Evolutionary conservation across 495 filamentous ascomycete genomes (phyloP), one percentile per base, ranked within the genome.

Genomic region (Podospora pseudocomata): DNA sequence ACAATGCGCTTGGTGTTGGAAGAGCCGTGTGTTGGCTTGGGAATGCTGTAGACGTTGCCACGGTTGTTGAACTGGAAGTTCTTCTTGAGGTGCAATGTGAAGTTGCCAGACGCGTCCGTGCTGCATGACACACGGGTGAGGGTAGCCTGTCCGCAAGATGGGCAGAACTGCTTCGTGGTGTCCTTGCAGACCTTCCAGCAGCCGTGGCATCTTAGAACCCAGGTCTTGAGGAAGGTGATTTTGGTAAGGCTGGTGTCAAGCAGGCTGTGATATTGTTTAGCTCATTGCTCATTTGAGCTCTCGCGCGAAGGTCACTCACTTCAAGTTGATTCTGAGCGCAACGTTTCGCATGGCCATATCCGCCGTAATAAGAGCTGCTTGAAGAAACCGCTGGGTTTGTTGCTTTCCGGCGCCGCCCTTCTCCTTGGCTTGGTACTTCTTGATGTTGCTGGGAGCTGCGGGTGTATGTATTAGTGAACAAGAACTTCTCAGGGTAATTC

Each of bases 291-390:
- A 6, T 6, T 19, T 39, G 11, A 49, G 3, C 18, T 2, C 15
- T 16, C 6, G 39, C 39, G 15, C 15, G 15, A 49, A 11, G 13
- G 39, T 11, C 39, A 65, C 73, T 55, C 70, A 77, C 75, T 96
- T 92, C 32, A 99, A 85, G 80, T 97, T 97, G 82, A 98, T 95
- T 70, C 94, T 92, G 11, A 99, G 84, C 2, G 94, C 82, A 23
- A 97, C 92, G 74, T 98, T 98, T 80, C 98, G 93, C 87, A 98
- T 94, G 56, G 95, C 94, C 81, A 91, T 97, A 83, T 99, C 95
- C 67, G 90, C 91, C 0, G 95, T 98, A 70, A 97, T 89, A 59
- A 92, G 87, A 11, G 93, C 96, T 13, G 90, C 92, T 75, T 93
- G 87, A 71, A 96, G 90, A 23, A 85, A 85, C 63, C 87, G 85